phyloP scores from a whole-genome alignment of 768 basidiomycete species.

The Mycena indigotica region DNA sequence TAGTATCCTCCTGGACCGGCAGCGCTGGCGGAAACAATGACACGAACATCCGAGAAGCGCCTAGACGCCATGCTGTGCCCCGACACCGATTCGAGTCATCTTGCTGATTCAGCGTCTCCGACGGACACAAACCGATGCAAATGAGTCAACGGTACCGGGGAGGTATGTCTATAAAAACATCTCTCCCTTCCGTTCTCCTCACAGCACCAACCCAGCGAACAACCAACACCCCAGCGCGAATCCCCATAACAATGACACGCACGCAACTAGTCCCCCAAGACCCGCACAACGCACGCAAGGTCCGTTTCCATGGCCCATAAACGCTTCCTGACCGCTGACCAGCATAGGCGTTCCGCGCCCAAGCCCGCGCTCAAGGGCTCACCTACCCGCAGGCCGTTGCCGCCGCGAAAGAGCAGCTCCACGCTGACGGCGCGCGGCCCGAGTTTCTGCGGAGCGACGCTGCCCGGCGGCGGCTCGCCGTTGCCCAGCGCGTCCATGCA shows the following conservation, averaged over 20 bases:
- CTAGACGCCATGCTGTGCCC: no score
- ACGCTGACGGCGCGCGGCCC: not conserved
- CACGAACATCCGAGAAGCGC: no score
- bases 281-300: not conserved
- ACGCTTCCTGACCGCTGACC: not conserved
- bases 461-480: not conserved
- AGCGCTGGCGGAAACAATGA: no score
- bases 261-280: not conserved
- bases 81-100: not conserved
- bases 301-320: not conserved
- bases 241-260: not conserved
- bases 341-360: not conserved
- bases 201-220: not conserved
- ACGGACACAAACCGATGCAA: not conserved
- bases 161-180: not conserved
- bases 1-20: no score
- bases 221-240: not conserved
- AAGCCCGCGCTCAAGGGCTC: not conserved
- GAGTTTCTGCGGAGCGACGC: not conserved
- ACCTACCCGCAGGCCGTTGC: slow-evolving; percentile 1
- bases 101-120: not conserved
- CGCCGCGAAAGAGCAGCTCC: not conserved
- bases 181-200: not conserved
- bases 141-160: not conserved
- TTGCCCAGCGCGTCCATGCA: not conserved